Evolutionary conservation across 2,329 filamentous ascomycete genomes (phyloP), one percentile per base, ranked within the genome.

Genomic region (Penicillium sp.): DNA sequence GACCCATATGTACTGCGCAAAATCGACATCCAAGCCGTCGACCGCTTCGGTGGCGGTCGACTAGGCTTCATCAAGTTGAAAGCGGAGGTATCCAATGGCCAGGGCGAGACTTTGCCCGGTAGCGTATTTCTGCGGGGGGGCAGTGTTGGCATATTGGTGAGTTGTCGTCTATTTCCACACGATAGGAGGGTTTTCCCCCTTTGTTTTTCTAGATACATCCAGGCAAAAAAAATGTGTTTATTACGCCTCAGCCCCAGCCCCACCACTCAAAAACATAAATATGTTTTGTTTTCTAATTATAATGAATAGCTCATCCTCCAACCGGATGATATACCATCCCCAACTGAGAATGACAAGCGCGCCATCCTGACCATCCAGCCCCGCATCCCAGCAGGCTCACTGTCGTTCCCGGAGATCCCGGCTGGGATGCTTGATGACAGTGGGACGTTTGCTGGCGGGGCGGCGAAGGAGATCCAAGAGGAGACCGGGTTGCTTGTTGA

Each of bases 371-470:
- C 83, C 0, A 68, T 84, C 4, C 84, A 86, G 60, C 83, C 83
- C 11, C 79, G 84, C 27, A 79, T 84, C 11, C 80, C 84, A 5
- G 81, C 82, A 1, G 82, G 80, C 0, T 82, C 79, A 1, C 74
- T 86, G 4, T 72, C 78, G 1, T 82, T 86, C 56, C 65, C 76
- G 13, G 84, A 86, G 65, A 78, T 86, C 9, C 84, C 84, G 2
- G 84, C 84, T 0, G 84, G 84, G 19, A 85, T 86, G 82, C 73
- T 86, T 1, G 84, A 86, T 61, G 81, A 81, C 58, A 73, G 71
- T 38, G 79, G 80, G 10, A 78, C 78, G 0, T 83, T 86, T 59
- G 73, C 77, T 0, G 82, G 83, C 7, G 79, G 75, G 10, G 84
- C 84, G 0, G 82, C 82, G 2, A 78, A 80, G 49, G 83, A 86